Evolutionary conservation across 1,284 basidiomycete genomes (phyloP).

Genomic region (Hortiboletus rubellus): DNA sequence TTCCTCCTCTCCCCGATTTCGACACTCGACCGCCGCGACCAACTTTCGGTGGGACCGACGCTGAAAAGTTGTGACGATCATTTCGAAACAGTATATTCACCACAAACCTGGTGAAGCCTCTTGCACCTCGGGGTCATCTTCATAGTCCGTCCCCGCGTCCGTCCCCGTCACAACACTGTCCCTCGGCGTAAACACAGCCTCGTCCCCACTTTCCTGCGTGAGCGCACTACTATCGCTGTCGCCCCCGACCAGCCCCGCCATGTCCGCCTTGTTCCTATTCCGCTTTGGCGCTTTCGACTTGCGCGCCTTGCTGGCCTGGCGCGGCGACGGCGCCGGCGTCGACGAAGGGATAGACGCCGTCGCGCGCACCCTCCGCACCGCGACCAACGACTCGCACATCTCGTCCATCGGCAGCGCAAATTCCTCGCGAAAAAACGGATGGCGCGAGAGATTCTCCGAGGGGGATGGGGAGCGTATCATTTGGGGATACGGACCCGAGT

Average conservation of each 20-base stretch:
- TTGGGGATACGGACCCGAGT: slow-evolving; percentile 48
- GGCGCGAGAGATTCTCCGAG: slow-evolving; percentile 60
- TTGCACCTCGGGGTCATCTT: slow-evolving; percentile 59
- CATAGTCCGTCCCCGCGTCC: slow-evolving; percentile 66
- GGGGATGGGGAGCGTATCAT: slow-evolving; percentile 61
- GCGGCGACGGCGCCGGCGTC: slow-evolving; percentile 50
- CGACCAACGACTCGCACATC: slow-evolving; percentile 55
- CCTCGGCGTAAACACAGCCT: slow-evolving; percentile 52
- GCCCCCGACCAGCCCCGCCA: slow-evolving; percentile 69
- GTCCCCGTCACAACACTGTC: slow-evolving; percentile 67
- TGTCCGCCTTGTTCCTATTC: slow-evolving; percentile 39
- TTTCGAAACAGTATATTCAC: not conserved
- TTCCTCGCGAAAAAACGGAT: slow-evolving; percentile 72
- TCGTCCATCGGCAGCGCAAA: slow-evolving; percentile 63
- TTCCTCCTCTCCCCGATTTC: slow-evolving; percentile 28
- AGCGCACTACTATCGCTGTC: slow-evolving; percentile 80
- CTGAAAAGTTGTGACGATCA: slow-evolving; percentile 23
- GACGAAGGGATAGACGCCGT: slow-evolving; percentile 57
- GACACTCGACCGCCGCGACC: slow-evolving; percentile 29
- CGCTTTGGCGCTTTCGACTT: slow-evolving; percentile 28
- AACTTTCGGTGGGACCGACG: slow-evolving; percentile 20
- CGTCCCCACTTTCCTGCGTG: slow-evolving; percentile 77
- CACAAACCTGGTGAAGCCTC: slow-evolving; percentile 57
- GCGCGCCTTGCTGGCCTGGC: slow-evolving; percentile 32
- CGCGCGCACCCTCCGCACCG: slow-evolving; percentile 61